These are phyloP conservation scores for Xylaria hypoxylon DNA, from an alignment of 2,329 filamentous ascomycete genomes.

Conservation along the genomic window DNA sequence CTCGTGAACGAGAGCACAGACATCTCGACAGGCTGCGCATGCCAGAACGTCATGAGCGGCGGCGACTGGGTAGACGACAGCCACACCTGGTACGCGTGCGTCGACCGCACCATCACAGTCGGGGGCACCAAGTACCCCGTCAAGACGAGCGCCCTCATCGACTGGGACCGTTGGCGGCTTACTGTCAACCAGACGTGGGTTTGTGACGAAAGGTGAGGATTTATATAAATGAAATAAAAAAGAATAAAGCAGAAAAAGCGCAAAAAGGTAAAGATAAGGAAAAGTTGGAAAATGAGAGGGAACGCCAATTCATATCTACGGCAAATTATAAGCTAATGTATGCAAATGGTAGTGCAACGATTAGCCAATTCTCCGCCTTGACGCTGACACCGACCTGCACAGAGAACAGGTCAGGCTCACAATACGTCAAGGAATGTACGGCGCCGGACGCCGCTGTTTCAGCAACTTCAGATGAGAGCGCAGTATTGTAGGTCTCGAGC, in stretches of 20 bases:
- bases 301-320: neutral
- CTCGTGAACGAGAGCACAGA: conserved; percentile 9
- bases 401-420: conserved; percentile 37
- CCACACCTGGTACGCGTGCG: conserved; percentile 37
- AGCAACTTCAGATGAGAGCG: conserved; percentile 23
- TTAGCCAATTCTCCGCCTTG: conserved; percentile 39
- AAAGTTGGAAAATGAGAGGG: neutral
- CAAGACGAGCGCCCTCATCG: conserved; percentile 40
- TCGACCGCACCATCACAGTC: conserved; percentile 32
- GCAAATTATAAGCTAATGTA: conserved; percentile 1
- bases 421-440: conserved; percentile 45
- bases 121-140: conserved; percentile 38
- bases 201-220: conserved; percentile 40
- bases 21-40: conserved; percentile 35
- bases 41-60: conserved; percentile 22
- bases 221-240: neutral
- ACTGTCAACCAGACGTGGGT: conserved; percentile 46
- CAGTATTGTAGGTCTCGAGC: neutral
- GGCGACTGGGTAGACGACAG: conserved; percentile 32
- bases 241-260: neutral
- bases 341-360: conserved; percentile 28
- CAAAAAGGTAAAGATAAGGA: neutral
- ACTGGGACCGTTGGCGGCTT: conserved; percentile 43
- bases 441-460: conserved; percentile 39
- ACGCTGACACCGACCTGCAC: conserved; percentile 43